Percentiles rank a stretch among this genome's conserved stretches.
phyloP scores from a whole-genome alignment of 805 yeast genomes.

The Candida pini region DNA sequence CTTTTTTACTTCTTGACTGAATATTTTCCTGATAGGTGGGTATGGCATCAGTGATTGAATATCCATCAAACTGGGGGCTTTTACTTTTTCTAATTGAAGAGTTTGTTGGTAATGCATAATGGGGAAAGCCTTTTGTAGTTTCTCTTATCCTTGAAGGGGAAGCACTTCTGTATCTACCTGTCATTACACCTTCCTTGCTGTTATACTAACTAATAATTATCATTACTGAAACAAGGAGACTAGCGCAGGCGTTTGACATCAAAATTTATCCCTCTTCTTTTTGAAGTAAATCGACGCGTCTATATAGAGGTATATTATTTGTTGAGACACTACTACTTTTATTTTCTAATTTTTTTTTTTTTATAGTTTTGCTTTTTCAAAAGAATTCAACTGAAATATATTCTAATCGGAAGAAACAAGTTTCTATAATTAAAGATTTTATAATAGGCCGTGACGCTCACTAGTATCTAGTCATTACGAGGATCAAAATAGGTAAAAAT shows the following conservation, averaged over 20 bases:
- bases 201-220: neutral
- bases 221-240: neutral
- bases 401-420: neutral
- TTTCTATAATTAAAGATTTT: neutral
- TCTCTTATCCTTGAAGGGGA: slow-evolving; percentile 3
- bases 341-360: neutral
- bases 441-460: neutral
- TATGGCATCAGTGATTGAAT: slow-evolving; percentile 3
- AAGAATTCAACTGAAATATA: neutral
- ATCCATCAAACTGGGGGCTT: slow-evolving; percentile 5
- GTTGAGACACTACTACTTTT: neutral
- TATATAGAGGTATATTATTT: neutral
- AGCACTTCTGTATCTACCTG: neutral
- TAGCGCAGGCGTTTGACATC: too few relatives aligned
- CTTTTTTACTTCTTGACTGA: too few relatives aligned
- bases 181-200: neutral
- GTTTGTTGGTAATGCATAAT: slow-evolving; percentile 20
- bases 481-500: slow-evolving; percentile 31
- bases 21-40: too few relatives aligned
- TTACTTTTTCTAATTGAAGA: slow-evolving; percentile 17
- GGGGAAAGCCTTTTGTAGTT: slow-evolving; percentile 12
- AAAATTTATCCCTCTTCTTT: too few relatives aligned
- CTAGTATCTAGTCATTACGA: neutral
- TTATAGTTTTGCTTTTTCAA: neutral
- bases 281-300: too few relatives aligned